Base-by-base conservation (phyloP, 129 eudicot genomes). In the Glebionis coronaria region DNA sequence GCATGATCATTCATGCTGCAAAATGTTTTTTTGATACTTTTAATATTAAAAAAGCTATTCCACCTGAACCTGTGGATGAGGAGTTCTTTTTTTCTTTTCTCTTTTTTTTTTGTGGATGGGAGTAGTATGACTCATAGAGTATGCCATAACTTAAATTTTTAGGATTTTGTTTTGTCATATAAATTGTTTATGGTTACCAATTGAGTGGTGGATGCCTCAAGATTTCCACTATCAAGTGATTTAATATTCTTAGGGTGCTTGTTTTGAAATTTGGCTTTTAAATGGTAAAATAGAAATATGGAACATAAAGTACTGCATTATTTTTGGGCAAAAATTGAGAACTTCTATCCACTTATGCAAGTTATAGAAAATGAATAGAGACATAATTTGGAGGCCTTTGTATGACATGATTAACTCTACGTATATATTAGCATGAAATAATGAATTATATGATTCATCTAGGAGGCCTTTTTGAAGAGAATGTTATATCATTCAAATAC, bases 141-240 rank as follows among this genome's bases (percentile, higher is more conserved):
- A 68, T 68, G 63, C 68, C 70, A 35, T 75, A 61, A 40, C 55
- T 76, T 76, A 23, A 61, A 25, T 44, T 61, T 42, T 76, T 2
- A 56, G 28, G 59, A 28, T 68, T 68, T 74, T 12, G 58, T 49
- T 46, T 67, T 63, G 68, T 14, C 21, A 23, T 38, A 25, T 12
- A 3, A 25, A 19, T 50, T 50, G 8, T 76, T 51, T 38, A 68
- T 57, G 74, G 64, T 68, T 60, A 68, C 56, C 40, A 35, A 31
- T 44, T 76, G 70, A 68, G 80, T 76, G 80, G 80, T 60, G 44
- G 65, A 68, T 60, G 70, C 70, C 58, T 76, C 57, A 76, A 68
- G 70, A 60, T 68, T 68, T 76, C 80, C 80, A 76, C 80, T 76
- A 68, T 44, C 74, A 68, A 67, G 52, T 75, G 74, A 60, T 68